Conservation (phyloP, 2,329 filamentous ascomycete genomes). For the Gnomoniopsis sp. region DNA sequence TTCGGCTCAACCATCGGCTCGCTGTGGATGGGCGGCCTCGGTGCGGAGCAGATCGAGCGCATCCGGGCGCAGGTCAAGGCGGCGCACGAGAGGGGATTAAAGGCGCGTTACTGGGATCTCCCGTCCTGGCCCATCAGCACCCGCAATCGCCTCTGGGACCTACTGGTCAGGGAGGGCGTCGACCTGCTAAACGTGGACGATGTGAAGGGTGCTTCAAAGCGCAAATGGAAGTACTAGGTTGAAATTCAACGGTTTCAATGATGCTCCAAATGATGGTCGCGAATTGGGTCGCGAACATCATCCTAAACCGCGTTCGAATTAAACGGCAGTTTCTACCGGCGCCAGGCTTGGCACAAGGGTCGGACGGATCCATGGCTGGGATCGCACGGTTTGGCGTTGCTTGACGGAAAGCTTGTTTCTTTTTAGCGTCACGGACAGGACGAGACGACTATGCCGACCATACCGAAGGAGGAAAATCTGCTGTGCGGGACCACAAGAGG, state of each 20-base stretch:
- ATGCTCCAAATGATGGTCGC: too few species aligned
- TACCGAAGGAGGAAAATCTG: too few species aligned
- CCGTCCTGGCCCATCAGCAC: constrained; percentile 53
- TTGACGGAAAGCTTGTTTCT: constrained; percentile 9
- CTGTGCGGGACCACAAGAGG: too few species aligned
- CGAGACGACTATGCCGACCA: neutral
- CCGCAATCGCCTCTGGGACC: constrained; percentile 55
- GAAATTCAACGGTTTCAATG: neutral
- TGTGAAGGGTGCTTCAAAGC: constrained; percentile 41
- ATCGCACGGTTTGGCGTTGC: neutral
- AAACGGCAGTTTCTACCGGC: neutral
- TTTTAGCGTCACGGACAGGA: neutral
- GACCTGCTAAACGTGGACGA: constrained; percentile 63
- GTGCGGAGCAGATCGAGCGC: constrained; percentile 36
- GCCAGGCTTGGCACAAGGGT: neutral
- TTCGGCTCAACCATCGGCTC: constrained; percentile 53
- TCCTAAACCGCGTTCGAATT: too few species aligned
- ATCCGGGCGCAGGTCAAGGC: constrained; percentile 43
- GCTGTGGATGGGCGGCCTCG: constrained; percentile 43
- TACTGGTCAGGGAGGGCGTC: constrained; percentile 52
- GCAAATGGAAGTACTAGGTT: constrained; percentile 31
- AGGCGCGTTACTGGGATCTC: constrained; percentile 58
- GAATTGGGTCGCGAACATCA: too few species aligned
- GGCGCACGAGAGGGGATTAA: constrained; percentile 52
- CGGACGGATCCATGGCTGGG: neutral